Evolutionary conservation across 2,329 filamentous ascomycete genomes (phyloP).

Genomic region (Pezicula neosporulosa): DNA sequence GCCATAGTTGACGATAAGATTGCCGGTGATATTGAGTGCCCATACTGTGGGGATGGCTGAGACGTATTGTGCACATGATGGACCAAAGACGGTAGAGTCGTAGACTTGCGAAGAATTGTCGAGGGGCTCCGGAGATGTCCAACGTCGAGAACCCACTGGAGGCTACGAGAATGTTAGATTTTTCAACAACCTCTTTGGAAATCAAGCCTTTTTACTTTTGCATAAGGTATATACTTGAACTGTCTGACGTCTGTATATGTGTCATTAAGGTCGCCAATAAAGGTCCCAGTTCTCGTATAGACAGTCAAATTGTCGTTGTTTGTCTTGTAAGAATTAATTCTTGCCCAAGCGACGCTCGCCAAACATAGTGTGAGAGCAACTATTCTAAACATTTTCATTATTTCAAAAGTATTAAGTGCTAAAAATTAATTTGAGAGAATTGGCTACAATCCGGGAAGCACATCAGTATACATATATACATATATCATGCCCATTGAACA

Average conservation of each 20-base stretch:
- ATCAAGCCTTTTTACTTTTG: conserved; percentile 22
- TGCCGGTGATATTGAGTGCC: conserved; percentile 19
- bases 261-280: conserved; percentile 6
- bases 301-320: not conserved
- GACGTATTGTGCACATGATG: conserved; percentile 22
- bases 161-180: conserved; percentile 26
- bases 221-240: conserved; percentile 48
- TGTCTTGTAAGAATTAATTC: too few relatives aligned
- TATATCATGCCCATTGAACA: too few relatives aligned
- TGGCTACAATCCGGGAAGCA: too few relatives aligned
- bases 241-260: conserved; percentile 9
- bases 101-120: conserved; percentile 11
- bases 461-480: too few relatives aligned
- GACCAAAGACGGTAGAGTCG: conserved; percentile 13
- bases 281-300: conserved; percentile 3
- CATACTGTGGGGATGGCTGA: conserved; percentile 24
- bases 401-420: too few relatives aligned
- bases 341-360: too few relatives aligned
- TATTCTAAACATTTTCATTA: too few relatives aligned
- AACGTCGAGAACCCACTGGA: conserved; percentile 43
- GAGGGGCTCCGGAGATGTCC: conserved; percentile 15
- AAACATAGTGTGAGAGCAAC: too few relatives aligned
- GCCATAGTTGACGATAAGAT: conserved; percentile 4
- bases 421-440: too few relatives aligned
- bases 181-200: too few relatives aligned